Evolutionary conservation across 352 stramenopile genomes (phyloP).

Genomic region (Blastocystis sp.): DNA sequence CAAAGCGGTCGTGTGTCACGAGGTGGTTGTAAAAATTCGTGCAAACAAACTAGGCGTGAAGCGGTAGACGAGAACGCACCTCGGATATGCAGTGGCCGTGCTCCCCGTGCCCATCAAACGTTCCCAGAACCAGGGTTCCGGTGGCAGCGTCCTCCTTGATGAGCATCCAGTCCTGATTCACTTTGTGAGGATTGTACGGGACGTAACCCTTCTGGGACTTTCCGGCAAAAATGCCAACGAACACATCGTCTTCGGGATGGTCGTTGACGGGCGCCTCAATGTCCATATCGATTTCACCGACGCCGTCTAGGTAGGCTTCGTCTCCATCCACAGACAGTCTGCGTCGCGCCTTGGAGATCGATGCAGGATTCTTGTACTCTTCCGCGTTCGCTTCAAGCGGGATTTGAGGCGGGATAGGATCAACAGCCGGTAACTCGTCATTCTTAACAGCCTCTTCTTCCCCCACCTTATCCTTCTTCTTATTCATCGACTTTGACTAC

Average conservation of each 20-base stretch:
- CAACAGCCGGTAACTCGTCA: neutral
- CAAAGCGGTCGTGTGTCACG: neutral
- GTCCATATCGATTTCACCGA: conserved; percentile 9
- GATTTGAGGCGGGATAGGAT: neutral
- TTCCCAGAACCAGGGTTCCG: conserved; percentile 40
- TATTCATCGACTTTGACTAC: conserved; percentile 38
- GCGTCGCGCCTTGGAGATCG: conserved; percentile 8
- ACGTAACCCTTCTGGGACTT: conserved; percentile 70
- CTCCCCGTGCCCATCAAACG: conserved; percentile 70
- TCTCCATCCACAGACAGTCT: conserved; percentile 43
- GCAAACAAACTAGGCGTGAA: conserved; percentile 37
- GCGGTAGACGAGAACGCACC: neutral
- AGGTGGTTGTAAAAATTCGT: conserved; percentile 16
- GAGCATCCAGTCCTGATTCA: conserved; percentile 68
- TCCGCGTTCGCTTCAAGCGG: neutral
- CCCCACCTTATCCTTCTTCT: neutral
- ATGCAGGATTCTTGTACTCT: neutral
- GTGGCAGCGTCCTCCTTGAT: conserved; percentile 68
- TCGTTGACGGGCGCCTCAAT: neutral
- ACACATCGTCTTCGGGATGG: neutral
- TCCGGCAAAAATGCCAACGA: conserved; percentile 45
- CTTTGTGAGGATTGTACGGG: conserved; percentile 66
- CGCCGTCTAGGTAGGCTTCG: conserved; percentile 34
- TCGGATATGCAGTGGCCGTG: conserved; percentile 65
- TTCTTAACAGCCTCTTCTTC: neutral